Percentiles rank a stretch among this genome's conserved stretches.
These are phyloP conservation scores for Ceriops tagal DNA, from an alignment of 345 rosid species.

Conservation along the genomic window DNA sequence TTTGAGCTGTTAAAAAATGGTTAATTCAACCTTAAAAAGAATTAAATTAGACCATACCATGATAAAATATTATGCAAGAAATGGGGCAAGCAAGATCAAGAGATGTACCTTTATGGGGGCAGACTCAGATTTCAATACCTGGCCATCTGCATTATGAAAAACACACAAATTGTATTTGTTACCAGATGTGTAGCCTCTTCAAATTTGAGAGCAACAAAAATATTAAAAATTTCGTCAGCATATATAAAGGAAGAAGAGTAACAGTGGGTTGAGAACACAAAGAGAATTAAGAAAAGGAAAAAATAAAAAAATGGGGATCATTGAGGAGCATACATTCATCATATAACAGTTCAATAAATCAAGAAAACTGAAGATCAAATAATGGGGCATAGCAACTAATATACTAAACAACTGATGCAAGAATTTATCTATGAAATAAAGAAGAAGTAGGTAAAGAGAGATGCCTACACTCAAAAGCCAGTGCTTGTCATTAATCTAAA, in stretches of 20 bases:
- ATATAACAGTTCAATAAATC: too few species aligned
- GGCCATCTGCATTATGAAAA: slow-evolving; percentile 60
- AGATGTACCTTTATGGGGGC: slow-evolving; percentile 79
- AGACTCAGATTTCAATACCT: slow-evolving; percentile 90
- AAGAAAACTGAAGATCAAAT: neutral
- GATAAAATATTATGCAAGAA: too few species aligned
- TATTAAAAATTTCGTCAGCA: neutral
- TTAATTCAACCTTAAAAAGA: too few species aligned
- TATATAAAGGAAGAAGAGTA: neutral
- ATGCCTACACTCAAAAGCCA: neutral
- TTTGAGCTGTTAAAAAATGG: too few species aligned
- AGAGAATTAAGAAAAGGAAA: neutral
- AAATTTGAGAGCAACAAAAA: too few species aligned
- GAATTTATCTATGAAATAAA: too few species aligned
- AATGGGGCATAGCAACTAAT: neutral
- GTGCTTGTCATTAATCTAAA: neutral
- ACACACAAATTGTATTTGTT: neutral
- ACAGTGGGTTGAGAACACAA: neutral
- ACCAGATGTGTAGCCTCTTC: too few species aligned
- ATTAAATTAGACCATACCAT: too few species aligned
- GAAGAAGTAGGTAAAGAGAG: too few species aligned
- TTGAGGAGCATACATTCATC: too few species aligned
- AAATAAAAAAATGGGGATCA: neutral
- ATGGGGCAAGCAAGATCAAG: too few species aligned
- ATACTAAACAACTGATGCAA: too few species aligned